Base-by-base conservation (phyloP, 805 yeast species). In the Wickerhamiella nectarea region DNA sequence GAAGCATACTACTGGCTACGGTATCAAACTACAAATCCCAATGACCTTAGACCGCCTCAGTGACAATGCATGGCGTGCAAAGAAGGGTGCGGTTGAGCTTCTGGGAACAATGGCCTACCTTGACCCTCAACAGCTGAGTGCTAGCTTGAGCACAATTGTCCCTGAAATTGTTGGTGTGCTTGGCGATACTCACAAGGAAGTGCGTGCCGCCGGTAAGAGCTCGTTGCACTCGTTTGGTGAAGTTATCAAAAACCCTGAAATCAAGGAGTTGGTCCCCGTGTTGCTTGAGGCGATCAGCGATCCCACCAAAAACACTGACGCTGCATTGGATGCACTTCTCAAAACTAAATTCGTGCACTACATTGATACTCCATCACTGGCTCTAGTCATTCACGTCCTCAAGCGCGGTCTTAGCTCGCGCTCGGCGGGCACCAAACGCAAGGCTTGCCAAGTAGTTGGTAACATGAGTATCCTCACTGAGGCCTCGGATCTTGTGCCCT, bases 51-150 rank as follows among this genome's bases (percentile, higher is more conserved):
- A 77, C 25, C 84, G 83, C 52, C 69, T 91, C 53, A 93, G 86
- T 53, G 94, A 84, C 48, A 76, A 79, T 45, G 80, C 93, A 0
- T 91, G 99, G 99, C 74, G 99, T 65, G 76, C 94, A 0, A 91
- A 91, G 65, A 84, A 86, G 64, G 98, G 97, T 3, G 83, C 97
- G 6, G 97, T 91, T 15, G 97, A 91, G 59, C 66, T 91, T 42
- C 71, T 91, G 37, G 99, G 99, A 62, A 78, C 95, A 19, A 91
- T 91, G 98, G 98, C 98, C 0, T 91, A 86, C 60, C 70, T 91
- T 49, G 95, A 89, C 56, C 98, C 98, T 3, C 72, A 91, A 2
- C 98, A 91, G 58, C 69, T 91, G 52, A 85, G 96, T 1, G 73
- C 87, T 0, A 85, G 95, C 0, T 68, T 91, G 53, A 81, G 95